Conservation (phyloP, 139 green algal species). For the Chlamydomonas eustigma region DNA sequence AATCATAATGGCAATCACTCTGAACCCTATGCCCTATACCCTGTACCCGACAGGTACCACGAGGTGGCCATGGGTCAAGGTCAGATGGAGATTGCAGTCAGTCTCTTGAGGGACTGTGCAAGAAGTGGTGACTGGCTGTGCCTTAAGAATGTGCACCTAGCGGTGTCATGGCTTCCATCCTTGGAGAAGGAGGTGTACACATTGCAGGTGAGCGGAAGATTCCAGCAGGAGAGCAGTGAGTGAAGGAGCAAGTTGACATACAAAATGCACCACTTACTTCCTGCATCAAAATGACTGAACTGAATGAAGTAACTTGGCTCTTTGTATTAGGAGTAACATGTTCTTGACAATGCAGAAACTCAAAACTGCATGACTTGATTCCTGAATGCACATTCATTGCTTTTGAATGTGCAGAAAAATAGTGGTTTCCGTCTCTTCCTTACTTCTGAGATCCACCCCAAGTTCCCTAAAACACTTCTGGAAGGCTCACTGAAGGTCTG, state of each 20-base stretch:
- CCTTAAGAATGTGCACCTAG: constrained; percentile 84
- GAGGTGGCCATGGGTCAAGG: constrained; percentile 85
- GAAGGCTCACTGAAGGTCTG: constrained; percentile 65
- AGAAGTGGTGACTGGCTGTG: constrained; percentile 68
- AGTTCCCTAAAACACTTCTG: constrained; percentile 71
- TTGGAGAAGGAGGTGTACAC: constrained; percentile 58
- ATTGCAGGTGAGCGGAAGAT: not conserved
- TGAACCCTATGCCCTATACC: too few relatives aligned
- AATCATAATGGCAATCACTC: constrained; percentile 45
- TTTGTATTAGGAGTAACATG: too few relatives aligned
- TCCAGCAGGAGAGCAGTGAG: not conserved
- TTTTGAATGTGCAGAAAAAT: constrained; percentile 11
- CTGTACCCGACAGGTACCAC: too few relatives aligned
- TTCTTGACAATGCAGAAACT: too few relatives aligned
- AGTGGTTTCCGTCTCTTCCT: constrained; percentile 70
- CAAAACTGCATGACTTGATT: too few relatives aligned
- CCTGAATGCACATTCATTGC: too few relatives aligned
- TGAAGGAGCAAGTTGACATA: too few relatives aligned
- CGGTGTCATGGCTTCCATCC: constrained; percentile 65
- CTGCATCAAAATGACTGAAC: too few relatives aligned
- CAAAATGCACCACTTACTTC: too few relatives aligned
- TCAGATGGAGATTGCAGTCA: constrained; percentile 62
- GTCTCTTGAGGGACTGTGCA: constrained; percentile 65
- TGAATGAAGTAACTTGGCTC: too few relatives aligned
- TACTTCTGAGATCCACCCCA: constrained; percentile 60